Conservation (phyloP, 768 basidiomycete species). For the Boletales sp. region DNA sequence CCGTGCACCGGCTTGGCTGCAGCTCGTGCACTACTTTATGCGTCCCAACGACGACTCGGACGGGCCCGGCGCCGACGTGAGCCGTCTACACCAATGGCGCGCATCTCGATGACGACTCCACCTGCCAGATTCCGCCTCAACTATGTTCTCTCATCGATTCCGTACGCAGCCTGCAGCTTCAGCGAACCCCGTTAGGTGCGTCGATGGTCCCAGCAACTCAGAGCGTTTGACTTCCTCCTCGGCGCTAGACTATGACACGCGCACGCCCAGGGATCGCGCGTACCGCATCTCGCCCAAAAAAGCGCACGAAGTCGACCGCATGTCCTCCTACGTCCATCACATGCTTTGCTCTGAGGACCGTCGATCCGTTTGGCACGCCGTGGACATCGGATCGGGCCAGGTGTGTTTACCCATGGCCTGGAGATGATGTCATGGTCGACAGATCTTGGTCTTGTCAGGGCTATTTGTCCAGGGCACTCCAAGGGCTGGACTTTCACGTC, state of each 20-base stretch:
- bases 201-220: neutral
- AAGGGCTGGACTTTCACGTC: slow-evolving; percentile 40
- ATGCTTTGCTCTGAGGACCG: slow-evolving; percentile 29
- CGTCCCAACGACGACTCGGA: slow-evolving; percentile 12
- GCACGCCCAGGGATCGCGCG: slow-evolving; percentile 3
- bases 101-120: neutral
- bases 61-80: slow-evolving; percentile 10
- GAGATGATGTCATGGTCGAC: neutral
- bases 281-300: slow-evolving; percentile 76
- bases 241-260: slow-evolving; percentile 7
- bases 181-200: slow-evolving; percentile 19
- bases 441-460: slow-evolving; percentile 37
- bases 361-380: slow-evolving; percentile 40
- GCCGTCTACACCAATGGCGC: neutral
- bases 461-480: slow-evolving; percentile 55
- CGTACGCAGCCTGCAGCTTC: slow-evolving; percentile 24
- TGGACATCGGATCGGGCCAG: slow-evolving; percentile 76
- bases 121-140: slow-evolving; percentile 21
- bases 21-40: slow-evolving; percentile 20
- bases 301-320: slow-evolving; percentile 63
- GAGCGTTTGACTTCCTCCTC: neutral
- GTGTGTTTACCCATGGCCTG: slow-evolving; percentile 26
- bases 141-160: slow-evolving; percentile 20
- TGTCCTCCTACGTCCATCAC: slow-evolving; percentile 50
- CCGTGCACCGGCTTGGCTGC: slow-evolving; percentile 20